Conservation (phyloP, 768 basidiomycete species). For the Tricholoma saponaceum region DNA sequence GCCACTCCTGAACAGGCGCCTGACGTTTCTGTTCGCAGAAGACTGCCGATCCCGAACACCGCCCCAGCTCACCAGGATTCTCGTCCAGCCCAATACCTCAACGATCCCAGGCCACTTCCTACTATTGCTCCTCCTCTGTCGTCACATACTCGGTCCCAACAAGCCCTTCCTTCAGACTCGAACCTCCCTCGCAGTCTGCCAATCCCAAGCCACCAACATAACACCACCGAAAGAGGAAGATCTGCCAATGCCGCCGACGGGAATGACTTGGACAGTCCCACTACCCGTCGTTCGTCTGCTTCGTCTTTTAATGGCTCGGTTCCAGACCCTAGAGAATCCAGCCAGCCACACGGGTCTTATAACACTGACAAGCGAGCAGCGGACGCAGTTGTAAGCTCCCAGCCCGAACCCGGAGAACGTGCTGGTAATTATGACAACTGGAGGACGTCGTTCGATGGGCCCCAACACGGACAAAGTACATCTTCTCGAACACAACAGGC, state of each 20-base stretch:
- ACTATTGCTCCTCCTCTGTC: neutral
- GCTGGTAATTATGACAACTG: neutral
- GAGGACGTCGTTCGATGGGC: neutral
- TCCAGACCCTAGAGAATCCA: neutral
- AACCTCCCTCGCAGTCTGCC: neutral
- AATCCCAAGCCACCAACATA: neutral
- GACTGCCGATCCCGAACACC: neutral
- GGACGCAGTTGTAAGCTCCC: neutral
- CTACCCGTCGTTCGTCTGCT: neutral
- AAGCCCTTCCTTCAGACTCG: neutral
- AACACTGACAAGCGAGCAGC: neutral
- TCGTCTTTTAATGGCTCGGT: neutral
- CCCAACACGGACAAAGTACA: neutral
- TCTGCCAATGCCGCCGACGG: neutral
- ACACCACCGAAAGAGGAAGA: neutral
- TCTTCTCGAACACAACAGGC: neutral
- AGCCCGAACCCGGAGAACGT: neutral
- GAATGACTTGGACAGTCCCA: neutral
- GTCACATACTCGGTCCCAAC: neutral
- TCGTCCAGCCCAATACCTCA: neutral
- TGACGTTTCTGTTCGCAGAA: neutral
- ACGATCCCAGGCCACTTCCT: neutral
- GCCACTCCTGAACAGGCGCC: slow-evolving; percentile 1
- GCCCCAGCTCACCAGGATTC: neutral
- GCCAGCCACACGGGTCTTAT: neutral